phyloP scores from a whole-genome alignment of 2,329 filamentous ascomycete species.

The Beauveria scarabaeidicola region DNA sequence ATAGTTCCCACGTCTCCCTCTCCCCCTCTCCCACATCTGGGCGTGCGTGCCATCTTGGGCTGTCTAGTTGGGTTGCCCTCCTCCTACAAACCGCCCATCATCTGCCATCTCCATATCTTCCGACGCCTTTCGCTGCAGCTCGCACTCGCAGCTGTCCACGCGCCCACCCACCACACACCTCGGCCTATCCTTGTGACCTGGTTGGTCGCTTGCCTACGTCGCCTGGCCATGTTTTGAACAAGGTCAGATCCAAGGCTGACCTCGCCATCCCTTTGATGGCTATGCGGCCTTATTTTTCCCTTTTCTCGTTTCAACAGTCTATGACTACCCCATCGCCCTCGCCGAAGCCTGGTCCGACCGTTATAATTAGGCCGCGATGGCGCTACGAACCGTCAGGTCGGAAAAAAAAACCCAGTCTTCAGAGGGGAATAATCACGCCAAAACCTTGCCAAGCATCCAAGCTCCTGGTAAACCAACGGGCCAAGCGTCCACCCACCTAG shows the following conservation, averaged over 20 bases:
- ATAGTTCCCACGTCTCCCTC: neutral
- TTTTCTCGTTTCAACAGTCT: neutral
- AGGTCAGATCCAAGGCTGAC: neutral
- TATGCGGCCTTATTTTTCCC: neutral
- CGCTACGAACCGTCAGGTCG: neutral
- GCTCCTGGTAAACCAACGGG: neutral
- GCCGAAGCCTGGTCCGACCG: neutral
- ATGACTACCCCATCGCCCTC: neutral
- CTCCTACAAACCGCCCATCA: neutral
- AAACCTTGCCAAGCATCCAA: neutral
- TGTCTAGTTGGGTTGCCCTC: neutral
- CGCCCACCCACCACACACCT: conserved; percentile 1
- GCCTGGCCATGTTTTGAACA: conserved; percentile 2
- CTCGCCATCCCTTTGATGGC: neutral
- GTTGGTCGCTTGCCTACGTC: conserved; percentile 3
- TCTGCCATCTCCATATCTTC: neutral
- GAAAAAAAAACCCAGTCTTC: neutral
- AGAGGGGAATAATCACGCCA: neutral
- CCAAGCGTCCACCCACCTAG: neutral
- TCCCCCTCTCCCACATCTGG: neutral
- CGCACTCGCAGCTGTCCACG: conserved; percentile 2
- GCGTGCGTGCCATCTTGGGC: neutral
- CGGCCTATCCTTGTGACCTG: conserved; percentile 5
- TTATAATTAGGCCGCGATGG: neutral
- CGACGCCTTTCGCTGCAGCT: neutral